These are phyloP conservation scores for Beauveria bassiana DNA, from an alignment of 2,329 filamentous ascomycete species.

Conservation along the genomic window DNA sequence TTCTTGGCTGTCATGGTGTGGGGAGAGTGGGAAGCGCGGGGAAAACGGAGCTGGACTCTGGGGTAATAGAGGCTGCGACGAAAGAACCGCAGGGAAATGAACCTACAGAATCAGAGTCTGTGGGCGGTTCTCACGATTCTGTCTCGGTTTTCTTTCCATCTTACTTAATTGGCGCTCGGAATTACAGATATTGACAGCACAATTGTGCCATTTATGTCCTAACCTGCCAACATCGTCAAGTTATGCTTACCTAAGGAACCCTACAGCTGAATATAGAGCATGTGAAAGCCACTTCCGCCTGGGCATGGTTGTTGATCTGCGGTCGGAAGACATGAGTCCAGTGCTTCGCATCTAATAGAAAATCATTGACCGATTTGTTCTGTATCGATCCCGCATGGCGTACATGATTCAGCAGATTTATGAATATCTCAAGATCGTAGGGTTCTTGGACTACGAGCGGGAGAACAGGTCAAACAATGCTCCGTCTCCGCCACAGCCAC, in stretches of 20 bases:
- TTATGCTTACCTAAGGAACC: too few species aligned
- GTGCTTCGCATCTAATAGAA: too few species aligned
- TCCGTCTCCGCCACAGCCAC: background rate
- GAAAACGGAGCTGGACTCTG: conserved; percentile 4
- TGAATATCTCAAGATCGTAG: too few species aligned
- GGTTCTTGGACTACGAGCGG: background rate
- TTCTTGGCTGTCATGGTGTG: background rate
- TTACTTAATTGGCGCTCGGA: too few species aligned
- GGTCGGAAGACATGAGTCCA: too few species aligned
- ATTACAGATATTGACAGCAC: too few species aligned
- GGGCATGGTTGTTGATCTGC: too few species aligned
- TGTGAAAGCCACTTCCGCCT: too few species aligned
- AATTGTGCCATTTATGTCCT: too few species aligned
- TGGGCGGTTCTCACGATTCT: background rate
- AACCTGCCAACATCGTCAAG: too few species aligned
- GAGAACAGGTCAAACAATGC: background rate
- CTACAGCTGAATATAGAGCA: too few species aligned
- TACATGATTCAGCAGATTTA: background rate
- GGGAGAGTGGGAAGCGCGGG: background rate
- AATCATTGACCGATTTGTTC: too few species aligned
- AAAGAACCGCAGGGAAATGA: background rate
- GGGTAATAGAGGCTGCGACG: background rate
- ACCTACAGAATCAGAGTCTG: background rate
- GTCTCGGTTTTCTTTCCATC: background rate
- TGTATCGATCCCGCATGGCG: background rate